A percentile compares a stretch with the other conserved stretches of the same genome.
Evolutionary conservation across 2,329 filamentous ascomycete genomes (phyloP).

Genomic region (Volutella citrinella): DNA sequence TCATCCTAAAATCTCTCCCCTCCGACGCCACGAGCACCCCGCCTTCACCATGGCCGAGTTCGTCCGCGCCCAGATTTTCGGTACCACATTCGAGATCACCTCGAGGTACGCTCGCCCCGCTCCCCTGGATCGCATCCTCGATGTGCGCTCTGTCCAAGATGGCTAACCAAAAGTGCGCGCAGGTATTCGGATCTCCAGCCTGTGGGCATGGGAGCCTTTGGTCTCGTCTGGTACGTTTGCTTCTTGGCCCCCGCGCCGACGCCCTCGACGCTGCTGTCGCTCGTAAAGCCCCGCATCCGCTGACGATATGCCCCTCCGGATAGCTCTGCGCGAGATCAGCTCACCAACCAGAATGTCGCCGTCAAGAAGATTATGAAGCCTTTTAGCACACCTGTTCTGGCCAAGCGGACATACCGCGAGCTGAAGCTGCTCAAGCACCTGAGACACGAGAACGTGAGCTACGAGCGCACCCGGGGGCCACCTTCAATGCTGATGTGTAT

Average conservation of each 20-base stretch:
- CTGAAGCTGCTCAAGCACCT: slow-evolving; percentile 96
- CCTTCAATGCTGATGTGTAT: slow-evolving; percentile 8
- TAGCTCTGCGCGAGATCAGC: slow-evolving; percentile 95
- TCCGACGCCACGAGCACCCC: too few relatives aligned
- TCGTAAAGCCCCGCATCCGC: neutral
- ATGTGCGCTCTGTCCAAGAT: too few relatives aligned
- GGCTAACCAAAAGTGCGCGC: too few relatives aligned
- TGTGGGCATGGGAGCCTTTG: slow-evolving; percentile 98
- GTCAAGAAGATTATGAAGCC: slow-evolving; percentile 99
- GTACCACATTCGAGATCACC: slow-evolving; percentile 99
- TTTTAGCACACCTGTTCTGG: slow-evolving; percentile 97
- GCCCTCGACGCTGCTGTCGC: neutral
- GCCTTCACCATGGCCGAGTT: slow-evolving; percentile 88
- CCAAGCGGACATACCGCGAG: slow-evolving; percentile 96
- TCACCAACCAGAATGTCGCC: slow-evolving; percentile 93
- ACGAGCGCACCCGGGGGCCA: slow-evolving; percentile 4
- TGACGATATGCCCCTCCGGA: slow-evolving; percentile 6
- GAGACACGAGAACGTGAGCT: slow-evolving; percentile 84
- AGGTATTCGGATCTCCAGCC: slow-evolving; percentile 98
- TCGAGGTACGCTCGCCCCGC: slow-evolving; percentile 65
- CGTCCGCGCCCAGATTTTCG: slow-evolving; percentile 98
- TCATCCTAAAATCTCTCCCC: slow-evolving; percentile 8
- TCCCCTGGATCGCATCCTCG: neutral
- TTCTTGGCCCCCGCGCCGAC: neutral
- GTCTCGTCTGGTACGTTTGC: slow-evolving; percentile 92